Base-by-base conservation (phyloP, 768 basidiomycete species). In the Pleurotus platypus region DNA sequence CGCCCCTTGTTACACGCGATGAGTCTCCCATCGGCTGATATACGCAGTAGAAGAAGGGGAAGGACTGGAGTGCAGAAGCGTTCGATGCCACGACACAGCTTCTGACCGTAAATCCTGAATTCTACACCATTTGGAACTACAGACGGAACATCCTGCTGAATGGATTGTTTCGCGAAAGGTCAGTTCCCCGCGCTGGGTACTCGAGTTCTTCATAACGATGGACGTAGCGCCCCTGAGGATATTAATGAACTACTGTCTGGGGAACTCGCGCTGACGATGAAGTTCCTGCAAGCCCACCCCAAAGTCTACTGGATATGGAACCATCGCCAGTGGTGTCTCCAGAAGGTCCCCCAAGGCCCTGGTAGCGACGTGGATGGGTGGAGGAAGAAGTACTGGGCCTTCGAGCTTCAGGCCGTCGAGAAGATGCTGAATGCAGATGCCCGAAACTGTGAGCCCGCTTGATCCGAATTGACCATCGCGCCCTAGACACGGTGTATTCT, bases 271-370 rank as follows among this genome's bases (percentile, higher is more conserved):
- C 80, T 94, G 75, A 98, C 95, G 0, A 91, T 87, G 67, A 72
- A 78, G 3, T 86, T 89, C 5, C 80, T 99, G 45, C 89, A 90
- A 64, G 76, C 80, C 7, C 85, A 95, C 66, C 97, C 97, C 12
- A 99, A 98, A 68, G 87, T 97, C 16, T 99, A 99, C 69, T 94
- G 92, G 88, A 94, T 98, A 63, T 99, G 97, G 97, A 98, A 94
- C 67, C 94, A 99, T 65, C 85, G 97, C 39, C 78, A 87, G 63
- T 98, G 97, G 97, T 95, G 95, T 66, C 82, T 99, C 1, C 88
- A 90, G 68, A 83, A 88, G 55, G 82, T 96, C 9, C 95, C 96
- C 0, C 76, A 80, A 53, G 89, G 86, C 1, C 92, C 92, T 0
- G 76, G 73, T 26, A 63, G 68, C 1, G 77, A 83, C 54, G 65